Conservation (phyloP, 768 basidiomycete species). For the Mycena indigotica region DNA sequence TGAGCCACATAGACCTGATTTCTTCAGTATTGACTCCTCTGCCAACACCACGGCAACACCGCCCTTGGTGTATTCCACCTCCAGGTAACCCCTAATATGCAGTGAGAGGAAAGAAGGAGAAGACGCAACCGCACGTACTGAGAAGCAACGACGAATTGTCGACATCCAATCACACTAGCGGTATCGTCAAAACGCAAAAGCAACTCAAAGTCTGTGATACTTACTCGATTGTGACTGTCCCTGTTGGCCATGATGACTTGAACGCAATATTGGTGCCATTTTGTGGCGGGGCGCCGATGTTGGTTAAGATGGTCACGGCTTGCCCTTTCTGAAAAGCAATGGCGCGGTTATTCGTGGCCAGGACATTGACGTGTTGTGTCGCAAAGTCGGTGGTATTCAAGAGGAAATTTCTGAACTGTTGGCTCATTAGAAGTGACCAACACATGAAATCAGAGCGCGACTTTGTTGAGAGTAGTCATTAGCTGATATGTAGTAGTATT, state of each 20-base stretch:
- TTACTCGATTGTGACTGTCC: constrained; percentile 59
- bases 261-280: constrained; percentile 58
- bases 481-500: constrained; percentile 60
- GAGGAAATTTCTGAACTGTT: constrained; percentile 66
- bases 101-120: background rate
- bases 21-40: constrained; percentile 38
- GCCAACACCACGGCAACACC: constrained; percentile 62
- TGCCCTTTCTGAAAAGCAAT: constrained; percentile 68
- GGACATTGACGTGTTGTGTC: constrained; percentile 50
- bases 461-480: constrained; percentile 63
- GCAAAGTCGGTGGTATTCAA: constrained; percentile 59
- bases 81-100: constrained; percentile 49
- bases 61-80: constrained; percentile 64
- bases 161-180: constrained; percentile 62
- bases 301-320: constrained; percentile 64
- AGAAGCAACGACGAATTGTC: constrained; percentile 69
- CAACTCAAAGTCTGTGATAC: no score
- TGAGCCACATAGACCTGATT: constrained; percentile 42
- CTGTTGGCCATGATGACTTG: constrained; percentile 53
- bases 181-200: background rate
- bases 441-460: constrained; percentile 22
- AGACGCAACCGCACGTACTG: background rate
- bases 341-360: constrained; percentile 51
- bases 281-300: constrained; percentile 70
- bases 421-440: background rate